Base-by-base conservation (phyloP, 352 stramenopile genomes). In the Phytophthora macrochlamydospora region DNA sequence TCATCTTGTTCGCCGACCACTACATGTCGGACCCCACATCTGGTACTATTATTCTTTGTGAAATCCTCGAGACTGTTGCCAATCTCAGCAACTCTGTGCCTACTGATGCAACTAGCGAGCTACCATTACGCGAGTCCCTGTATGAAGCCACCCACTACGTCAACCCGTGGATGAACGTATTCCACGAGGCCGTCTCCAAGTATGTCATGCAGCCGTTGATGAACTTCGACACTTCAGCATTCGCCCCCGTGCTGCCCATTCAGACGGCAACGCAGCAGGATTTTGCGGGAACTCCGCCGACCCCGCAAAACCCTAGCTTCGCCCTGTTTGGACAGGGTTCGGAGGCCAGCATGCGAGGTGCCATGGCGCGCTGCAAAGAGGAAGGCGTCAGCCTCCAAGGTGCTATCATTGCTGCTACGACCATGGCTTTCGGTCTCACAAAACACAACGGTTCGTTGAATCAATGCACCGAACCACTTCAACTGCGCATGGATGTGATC, bases 11-110 rank as follows among this genome's bases (percentile, higher is more conserved):
- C 18, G 64, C 78, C 0, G 81, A 90, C 48, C 76, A 86, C 51
- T 89, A 85, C 73, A 90, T 90, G 81, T 81, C 79, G 4, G 81
- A 90, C 48, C 42, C 69, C 3, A 75, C 55, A 0, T 89, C 81
- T 0, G 79, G 79, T 11, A 49, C 58, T 4, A 69, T 85, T 38
- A 70, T 90, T 24, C 66, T 86, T 8, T 66, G 80, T 46, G 62
- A 80, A 13, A 59, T 87, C 18, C 66, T 90, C 13, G 53, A 83
- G 32, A 78, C 72, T 6, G 59, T 69, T 4, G 28, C 60, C 6
- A 56, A 61, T 9, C 42, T 71, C 24, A 63, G 48, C 52, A 37
- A 18, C 28, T 60, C 55, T 7, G 48, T 51, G n/a, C 43, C 67
- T 1, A n/a, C 51, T 7, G 44, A 69, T 1, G 8, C 58, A 1